These are phyloP conservation scores for Amanita thiersii DNA, from an alignment of 768 basidiomycete genomes.

Conservation along the genomic window DNA sequence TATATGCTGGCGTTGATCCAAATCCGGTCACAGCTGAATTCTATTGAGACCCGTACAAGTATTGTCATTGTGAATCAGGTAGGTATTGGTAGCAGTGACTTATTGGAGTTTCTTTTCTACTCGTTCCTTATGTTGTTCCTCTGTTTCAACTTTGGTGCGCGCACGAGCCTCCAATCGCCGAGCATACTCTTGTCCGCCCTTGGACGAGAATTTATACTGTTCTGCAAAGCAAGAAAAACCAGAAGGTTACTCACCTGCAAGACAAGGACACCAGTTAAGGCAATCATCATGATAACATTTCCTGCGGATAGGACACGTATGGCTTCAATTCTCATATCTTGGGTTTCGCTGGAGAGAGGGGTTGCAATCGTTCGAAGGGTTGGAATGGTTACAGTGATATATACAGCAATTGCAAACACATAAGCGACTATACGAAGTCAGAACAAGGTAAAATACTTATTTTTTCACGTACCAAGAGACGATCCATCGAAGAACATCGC, in stretches of 20 bases:
- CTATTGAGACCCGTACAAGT: background rate
- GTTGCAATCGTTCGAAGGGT: slow-evolving; percentile 67
- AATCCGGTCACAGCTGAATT: too few species aligned
- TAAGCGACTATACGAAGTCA: slow-evolving; percentile 46
- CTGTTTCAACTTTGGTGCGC: slow-evolving; percentile 22
- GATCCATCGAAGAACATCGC: slow-evolving; percentile 95
- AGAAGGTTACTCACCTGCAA: slow-evolving; percentile 63
- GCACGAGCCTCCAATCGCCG: slow-evolving; percentile 49
- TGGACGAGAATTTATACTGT: slow-evolving; percentile 4
- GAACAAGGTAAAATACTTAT: background rate
- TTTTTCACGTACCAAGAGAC: slow-evolving; percentile 55
- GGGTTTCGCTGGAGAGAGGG: slow-evolving; percentile 49
- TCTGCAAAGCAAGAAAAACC: background rate
- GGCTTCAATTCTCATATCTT: slow-evolving; percentile 65
- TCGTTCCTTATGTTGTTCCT: slow-evolving; percentile 23
- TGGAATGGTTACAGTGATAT: slow-evolving; percentile 77
- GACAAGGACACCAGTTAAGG: slow-evolving; percentile 54
- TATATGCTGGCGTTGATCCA: too few species aligned
- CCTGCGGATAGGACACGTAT: slow-evolving; percentile 78
- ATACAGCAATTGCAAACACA: slow-evolving; percentile 70
- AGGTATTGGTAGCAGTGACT: background rate
- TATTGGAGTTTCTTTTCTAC: slow-evolving; percentile 33
- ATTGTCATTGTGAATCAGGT: background rate
- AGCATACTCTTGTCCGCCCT: slow-evolving; percentile 87
- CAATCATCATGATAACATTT: slow-evolving; percentile 73